Evolutionary conservation across 257 asterid species (phyloP), one percentile per base, ranked within the genome.

Genomic region (Ophiorrhiza pumila): DNA sequence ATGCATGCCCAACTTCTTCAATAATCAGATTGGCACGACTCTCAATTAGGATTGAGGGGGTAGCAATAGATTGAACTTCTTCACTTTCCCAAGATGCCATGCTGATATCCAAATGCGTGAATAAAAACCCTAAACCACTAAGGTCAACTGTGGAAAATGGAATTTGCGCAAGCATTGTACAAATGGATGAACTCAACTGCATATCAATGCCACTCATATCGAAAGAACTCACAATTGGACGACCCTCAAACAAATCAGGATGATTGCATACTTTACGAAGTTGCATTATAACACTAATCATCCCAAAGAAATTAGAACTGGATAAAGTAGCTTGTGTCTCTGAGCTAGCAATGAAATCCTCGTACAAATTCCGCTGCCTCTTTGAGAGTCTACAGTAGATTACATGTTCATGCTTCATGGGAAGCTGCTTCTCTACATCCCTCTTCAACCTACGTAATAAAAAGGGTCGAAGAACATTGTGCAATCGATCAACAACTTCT

Each of bases 211-310:
- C 97, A 69, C 78, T 77, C 97, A 92, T 92, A 80, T 95, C 99
- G 72, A 79, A 87, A 35, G 99, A 95, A 78, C 99, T 95, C 74
- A 95, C 90, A 82, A 95, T 95, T 65, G 99, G 98, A 42, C 98
- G 97, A 22, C 99, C 97, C 88, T 95, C 99, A 81, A 95, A 95
- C 80, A 95, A 83, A 87, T 95, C 99, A 75, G 99, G 99, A 79
- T 95, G 99, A 80, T 95, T 95, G 87, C 99, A 95, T 81, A 95
- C 99, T 82, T 95, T 95, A 69, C 99, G 99, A 71, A 95, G 98
- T 81, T 95, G 99, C 99, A 95, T 95, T 71, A 95, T 95, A 53
- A 95, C 93, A 78, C 99, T 88, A 73, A 95, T 92, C 98, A 95
- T 95, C 74, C 96, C 99, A 83, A 95, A 95, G 77, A 84, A 95